Evolutionary conservation across 768 basidiomycete species (phyloP), one percentile per base, ranked within the genome.

Genomic region (Paxillus ammoniavirescens): DNA sequence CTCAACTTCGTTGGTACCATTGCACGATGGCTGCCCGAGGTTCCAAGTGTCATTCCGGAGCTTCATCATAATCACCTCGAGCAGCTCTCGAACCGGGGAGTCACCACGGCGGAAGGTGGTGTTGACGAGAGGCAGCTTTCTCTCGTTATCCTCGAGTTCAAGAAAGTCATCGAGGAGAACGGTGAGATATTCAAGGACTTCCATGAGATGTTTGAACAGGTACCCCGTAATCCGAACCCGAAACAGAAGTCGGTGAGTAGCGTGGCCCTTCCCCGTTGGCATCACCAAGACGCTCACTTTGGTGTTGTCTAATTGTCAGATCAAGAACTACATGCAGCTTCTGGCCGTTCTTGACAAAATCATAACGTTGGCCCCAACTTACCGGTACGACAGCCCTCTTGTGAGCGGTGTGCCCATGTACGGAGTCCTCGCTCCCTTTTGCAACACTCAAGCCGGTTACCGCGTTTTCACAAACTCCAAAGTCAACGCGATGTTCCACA

Each of bases 401-500:
- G 59, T 63, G 36, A 63, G 61, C 53, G 55, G 61, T 9, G 61
- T 63, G 5, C 61, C 58, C 8, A 56, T 63, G 50, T 63, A 64
- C 38, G 62, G 58, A 2, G 53, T 63, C 15, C 59, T 64, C 5
- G 56, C 59, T 17, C 62, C 59, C 8, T 64, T 63, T 50, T 63
- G 62, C 35, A 63, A 64, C 44, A 61, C 62, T 26, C 38, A 49
- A 17, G 62, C 62, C 33, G 62, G 62, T 14, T 56, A 54, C 59
- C 52, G 56, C 35, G 65, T 54, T 30, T 60, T 71, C 67, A 66
- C 68, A 28, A 72, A 75, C 50, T 67, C 71, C 3, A 65, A 67
- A 46, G 74, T 84, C 49, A 85, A 86, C 52, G 59, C 42, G 0
- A 61, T 70, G 46, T 64, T 84, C 57, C 77, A 79, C 57, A 74